These are phyloP conservation scores for Cladosporium colombiae DNA, from an alignment of 2,329 filamentous ascomycete species.

Conservation along the genomic window DNA sequence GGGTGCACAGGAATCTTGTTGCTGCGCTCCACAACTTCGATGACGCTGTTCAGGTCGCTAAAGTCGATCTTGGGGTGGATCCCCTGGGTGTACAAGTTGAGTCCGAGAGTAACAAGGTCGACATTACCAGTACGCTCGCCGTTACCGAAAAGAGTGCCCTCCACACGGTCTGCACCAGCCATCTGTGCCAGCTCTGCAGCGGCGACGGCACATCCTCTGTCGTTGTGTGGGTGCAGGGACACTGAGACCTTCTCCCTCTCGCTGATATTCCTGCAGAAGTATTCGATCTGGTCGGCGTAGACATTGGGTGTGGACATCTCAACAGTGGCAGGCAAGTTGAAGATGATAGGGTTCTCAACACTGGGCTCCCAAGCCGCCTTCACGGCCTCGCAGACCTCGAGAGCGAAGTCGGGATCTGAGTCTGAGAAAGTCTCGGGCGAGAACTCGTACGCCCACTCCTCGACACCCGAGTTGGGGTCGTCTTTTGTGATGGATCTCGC, in stretches of 20 bases:
- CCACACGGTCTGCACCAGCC: slow-evolving; percentile 91
- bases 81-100: slow-evolving; percentile 95
- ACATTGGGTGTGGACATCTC: slow-evolving; percentile 94
- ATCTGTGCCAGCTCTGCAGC: slow-evolving; percentile 92
- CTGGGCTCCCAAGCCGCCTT: slow-evolving; percentile 90
- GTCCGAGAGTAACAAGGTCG: slow-evolving; percentile 84
- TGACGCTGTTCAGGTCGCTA: slow-evolving; percentile 81
- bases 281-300: slow-evolving; percentile 95
- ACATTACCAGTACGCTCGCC: slow-evolving; percentile 96
- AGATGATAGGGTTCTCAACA: slow-evolving; percentile 80
- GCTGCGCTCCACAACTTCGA: slow-evolving; percentile 85
- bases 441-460: slow-evolving; percentile 79
- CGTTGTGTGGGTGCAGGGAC: slow-evolving; percentile 92
- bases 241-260: slow-evolving; percentile 86
- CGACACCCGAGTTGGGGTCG: slow-evolving; percentile 57
- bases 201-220: slow-evolving; percentile 84
- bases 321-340: slow-evolving; percentile 95
- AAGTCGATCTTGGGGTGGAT: slow-evolving; percentile 85
- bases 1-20: slow-evolving; percentile 94
- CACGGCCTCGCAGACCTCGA: slow-evolving; percentile 86
- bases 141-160: slow-evolving; percentile 92
- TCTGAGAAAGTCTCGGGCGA: slow-evolving; percentile 90
- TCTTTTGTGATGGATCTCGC: slow-evolving; percentile 89
- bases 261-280: slow-evolving; percentile 82
- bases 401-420: slow-evolving; percentile 76